Evolutionary conservation across 225 moss, liverwort and hornwort genomes (phyloP).

Genomic region (Asterella californica): DNA sequence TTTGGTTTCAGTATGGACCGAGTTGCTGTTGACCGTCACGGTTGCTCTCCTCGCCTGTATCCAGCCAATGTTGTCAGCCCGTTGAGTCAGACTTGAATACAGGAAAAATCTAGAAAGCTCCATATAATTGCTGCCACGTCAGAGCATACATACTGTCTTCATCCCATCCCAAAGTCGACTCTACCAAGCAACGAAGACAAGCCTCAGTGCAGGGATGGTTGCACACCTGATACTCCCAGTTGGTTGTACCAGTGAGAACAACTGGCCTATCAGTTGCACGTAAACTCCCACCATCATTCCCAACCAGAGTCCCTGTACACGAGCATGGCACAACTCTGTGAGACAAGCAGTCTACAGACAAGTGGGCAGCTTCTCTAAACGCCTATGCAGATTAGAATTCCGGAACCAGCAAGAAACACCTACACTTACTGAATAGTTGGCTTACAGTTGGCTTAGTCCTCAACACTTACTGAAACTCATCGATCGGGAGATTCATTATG

Average conservation of each 20-base stretch:
- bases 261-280: conserved; percentile 31
- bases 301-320: conserved; percentile 46
- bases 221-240: conserved; percentile 43
- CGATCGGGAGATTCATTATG: no score
- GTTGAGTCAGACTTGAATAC: neutral
- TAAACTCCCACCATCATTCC: conserved; percentile 40
- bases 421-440: no score
- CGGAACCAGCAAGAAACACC: no score
- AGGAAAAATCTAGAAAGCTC: neutral
- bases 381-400: no score
- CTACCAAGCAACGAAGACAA: neutral
- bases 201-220: neutral
- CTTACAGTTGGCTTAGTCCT: no score
- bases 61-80: neutral
- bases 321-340: no score
- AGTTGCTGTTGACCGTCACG: conserved; percentile 1
- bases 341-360: no score
- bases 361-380: no score
- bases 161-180: no score
- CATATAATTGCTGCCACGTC: no score
- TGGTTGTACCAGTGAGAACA: conserved; percentile 28
- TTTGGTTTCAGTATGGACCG: neutral
- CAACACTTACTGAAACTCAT: no score
- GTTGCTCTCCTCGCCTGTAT: conserved; percentile 15
- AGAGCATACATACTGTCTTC: no score